A percentile compares a stretch with the other conserved stretches of the same genome.
These are phyloP conservation scores for Malania oleifera DNA, from an alignment of 164 flowering plant genomes.

Conservation along the genomic window DNA sequence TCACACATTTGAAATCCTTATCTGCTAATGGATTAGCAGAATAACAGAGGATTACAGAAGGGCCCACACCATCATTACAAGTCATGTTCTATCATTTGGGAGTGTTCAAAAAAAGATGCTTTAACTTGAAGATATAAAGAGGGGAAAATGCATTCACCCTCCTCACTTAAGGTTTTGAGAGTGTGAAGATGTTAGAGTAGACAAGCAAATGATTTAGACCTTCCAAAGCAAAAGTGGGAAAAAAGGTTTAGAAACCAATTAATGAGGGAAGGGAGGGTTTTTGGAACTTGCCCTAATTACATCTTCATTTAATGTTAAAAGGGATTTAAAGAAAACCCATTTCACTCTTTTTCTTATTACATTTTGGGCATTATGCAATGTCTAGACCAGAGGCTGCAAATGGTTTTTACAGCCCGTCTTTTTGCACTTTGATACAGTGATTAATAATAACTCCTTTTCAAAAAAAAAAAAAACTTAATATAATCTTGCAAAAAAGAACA, in stretches of 20 bases:
- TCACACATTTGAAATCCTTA: constrained; percentile 24
- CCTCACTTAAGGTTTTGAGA: constrained; percentile 16
- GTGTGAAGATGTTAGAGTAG: constrained; percentile 14
- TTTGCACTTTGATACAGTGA: no score
- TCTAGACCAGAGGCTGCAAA: no score
- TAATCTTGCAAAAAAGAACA: no score
- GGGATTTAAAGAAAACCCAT: no score
- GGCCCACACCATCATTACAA: constrained; percentile 22
- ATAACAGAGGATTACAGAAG: not conserved
- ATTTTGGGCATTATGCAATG: no score
- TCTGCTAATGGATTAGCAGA: not conserved
- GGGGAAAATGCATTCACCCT: constrained; percentile 7
- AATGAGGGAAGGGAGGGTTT: not conserved
- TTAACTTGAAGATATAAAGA: constrained; percentile 17
- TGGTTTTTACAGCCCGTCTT: no score
- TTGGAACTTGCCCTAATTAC: constrained; percentile 3
- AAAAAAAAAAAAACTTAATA: no score
- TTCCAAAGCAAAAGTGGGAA: constrained; percentile 22
- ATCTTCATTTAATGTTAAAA: not conserved
- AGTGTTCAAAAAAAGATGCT: constrained; percentile 16
- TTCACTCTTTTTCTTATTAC: no score
- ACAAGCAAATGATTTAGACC: constrained; percentile 40
- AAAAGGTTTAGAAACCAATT: not conserved
- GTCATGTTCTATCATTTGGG: constrained; percentile 23
- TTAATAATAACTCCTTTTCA: no score